A percentile compares a stretch with the other conserved stretches of the same genome.
Evolutionary conservation across 2,329 filamentous ascomycete genomes (phyloP).

Genomic region (Endoconidiophora polonica): DNA sequence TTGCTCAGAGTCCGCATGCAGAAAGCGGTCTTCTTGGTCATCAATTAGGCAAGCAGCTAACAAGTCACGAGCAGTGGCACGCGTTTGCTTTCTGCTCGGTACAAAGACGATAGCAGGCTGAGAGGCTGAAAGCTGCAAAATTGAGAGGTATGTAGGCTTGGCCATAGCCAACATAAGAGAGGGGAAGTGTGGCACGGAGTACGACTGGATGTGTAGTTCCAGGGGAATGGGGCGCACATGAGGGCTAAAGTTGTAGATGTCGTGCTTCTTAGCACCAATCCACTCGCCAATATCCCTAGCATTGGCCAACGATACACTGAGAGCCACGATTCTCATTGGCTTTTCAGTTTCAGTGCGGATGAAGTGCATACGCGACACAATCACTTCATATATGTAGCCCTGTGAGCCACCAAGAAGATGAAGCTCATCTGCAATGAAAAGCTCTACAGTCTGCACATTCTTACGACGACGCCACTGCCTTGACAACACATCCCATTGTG

Average conservation of each 20-base stretch:
- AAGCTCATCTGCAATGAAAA: conserved; percentile 90
- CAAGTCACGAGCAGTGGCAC: conserved; percentile 71
- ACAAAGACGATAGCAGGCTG: conserved; percentile 88
- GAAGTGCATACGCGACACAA: conserved; percentile 96
- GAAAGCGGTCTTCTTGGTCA: conserved; percentile 83
- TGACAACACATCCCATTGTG: conserved; percentile 91
- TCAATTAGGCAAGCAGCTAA: conserved; percentile 75
- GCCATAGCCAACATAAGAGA: conserved; percentile 98
- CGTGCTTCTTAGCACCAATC: conserved; percentile 95
- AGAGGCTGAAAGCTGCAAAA: conserved; percentile 72
- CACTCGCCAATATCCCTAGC: conserved; percentile 90
- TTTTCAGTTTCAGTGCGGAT: conserved; percentile 79
- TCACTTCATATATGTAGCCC: conserved; percentile 85
- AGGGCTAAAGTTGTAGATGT: conserved; percentile 96
- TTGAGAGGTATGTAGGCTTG: conserved; percentile 77
- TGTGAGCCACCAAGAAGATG: conserved; percentile 77
- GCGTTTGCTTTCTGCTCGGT: conserved; percentile 81
- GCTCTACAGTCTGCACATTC: conserved; percentile 75
- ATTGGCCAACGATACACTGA: conserved; percentile 85
- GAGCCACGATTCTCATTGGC: conserved; percentile 68
- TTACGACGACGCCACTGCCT: conserved; percentile 93
- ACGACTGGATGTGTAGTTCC: conserved; percentile 89
- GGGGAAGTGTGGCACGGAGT: conserved; percentile 89
- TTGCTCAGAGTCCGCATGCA: conserved; percentile 70
- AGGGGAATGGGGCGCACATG: conserved; percentile 76